These are phyloP conservation scores for Kregervanrija fluxuum DNA, from an alignment of 805 yeast genomes.

Conservation along the genomic window DNA sequence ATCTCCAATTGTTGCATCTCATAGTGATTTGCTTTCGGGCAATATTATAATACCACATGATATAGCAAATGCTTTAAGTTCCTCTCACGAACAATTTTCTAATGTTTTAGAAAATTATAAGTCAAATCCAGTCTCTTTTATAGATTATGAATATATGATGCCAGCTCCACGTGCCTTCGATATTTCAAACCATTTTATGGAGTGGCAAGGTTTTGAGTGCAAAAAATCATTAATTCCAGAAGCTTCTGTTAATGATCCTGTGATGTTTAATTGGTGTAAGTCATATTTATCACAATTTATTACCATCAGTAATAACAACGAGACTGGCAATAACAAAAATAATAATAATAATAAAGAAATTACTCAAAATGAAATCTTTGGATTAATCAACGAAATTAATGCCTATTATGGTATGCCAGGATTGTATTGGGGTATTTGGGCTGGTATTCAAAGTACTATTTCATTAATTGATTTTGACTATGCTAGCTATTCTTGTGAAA, in stretches of 20 bases:
- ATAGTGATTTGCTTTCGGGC: slow-evolving; percentile 69
- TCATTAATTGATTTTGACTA: slow-evolving; percentile 71
- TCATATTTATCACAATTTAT: slow-evolving; percentile 35
- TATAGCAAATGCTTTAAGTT: slow-evolving; percentile 12
- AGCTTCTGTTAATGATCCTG: slow-evolving; percentile 36
- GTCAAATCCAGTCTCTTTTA: slow-evolving; percentile 44
- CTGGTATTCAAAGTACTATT: slow-evolving; percentile 62
- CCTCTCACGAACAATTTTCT: slow-evolving; percentile 1
- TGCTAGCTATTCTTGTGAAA: slow-evolving; percentile 46
- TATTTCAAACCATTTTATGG: slow-evolving; percentile 67
- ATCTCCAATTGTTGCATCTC: slow-evolving; percentile 57
- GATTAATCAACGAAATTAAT: slow-evolving; percentile 47
- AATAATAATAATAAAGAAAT: not conserved
- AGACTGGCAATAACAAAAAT: not conserved
- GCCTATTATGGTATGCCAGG: slow-evolving; percentile 74
- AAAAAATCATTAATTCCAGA: slow-evolving; percentile 51
- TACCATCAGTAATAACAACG: too few species aligned
- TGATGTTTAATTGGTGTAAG: slow-evolving; percentile 50
- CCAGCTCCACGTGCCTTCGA: slow-evolving; percentile 71
- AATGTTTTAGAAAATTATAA: slow-evolving; percentile 9
- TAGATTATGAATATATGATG: slow-evolving; percentile 67
- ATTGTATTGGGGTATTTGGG: slow-evolving; percentile 82
- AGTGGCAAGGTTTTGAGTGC: slow-evolving; percentile 80
- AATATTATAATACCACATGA: slow-evolving; percentile 55
- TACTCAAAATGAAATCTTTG: slow-evolving; percentile 25